Conservation (phyloP, 163 green algal species). For the Coccomyxa subellipsoidea region DNA sequence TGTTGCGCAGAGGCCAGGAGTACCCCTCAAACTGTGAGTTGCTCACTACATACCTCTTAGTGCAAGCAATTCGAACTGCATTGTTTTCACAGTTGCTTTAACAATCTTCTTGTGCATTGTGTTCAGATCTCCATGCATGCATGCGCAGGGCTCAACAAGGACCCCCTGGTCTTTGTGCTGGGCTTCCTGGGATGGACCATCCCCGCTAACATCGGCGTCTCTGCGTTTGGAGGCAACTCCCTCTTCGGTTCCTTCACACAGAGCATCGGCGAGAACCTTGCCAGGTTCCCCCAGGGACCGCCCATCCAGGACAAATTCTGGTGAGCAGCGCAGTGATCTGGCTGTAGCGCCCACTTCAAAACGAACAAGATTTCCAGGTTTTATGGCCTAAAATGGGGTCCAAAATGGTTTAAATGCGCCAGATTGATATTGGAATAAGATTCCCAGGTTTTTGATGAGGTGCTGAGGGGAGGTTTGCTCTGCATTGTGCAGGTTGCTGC, state of each 20-base stretch:
- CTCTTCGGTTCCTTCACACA: constrained; percentile 58
- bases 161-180: constrained; percentile 36
- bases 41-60: background rate
- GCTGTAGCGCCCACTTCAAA: too few relatives aligned
- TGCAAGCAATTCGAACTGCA: too few relatives aligned
- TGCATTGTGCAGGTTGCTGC: constrained; percentile 33
- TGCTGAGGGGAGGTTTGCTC: background rate
- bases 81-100: too few relatives aligned
- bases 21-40: constrained; percentile 22
- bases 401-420: too few relatives aligned
- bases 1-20: constrained; percentile 17
- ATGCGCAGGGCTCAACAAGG: constrained; percentile 32
- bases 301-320: constrained; percentile 59
- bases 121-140: background rate
- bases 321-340: too few relatives aligned
- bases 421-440: too few relatives aligned
- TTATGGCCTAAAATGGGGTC: too few relatives aligned
- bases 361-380: too few relatives aligned
- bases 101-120: too few relatives aligned
- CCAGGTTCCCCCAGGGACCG: constrained; percentile 59
- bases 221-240: constrained; percentile 49
- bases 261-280: constrained; percentile 54
- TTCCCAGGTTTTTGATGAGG: too few relatives aligned
- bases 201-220: constrained; percentile 33
- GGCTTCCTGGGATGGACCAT: constrained; percentile 40